These are phyloP conservation scores for Colletotrichum australisinense DNA, from an alignment of 2,329 filamentous ascomycete species.

Conservation along the genomic window DNA sequence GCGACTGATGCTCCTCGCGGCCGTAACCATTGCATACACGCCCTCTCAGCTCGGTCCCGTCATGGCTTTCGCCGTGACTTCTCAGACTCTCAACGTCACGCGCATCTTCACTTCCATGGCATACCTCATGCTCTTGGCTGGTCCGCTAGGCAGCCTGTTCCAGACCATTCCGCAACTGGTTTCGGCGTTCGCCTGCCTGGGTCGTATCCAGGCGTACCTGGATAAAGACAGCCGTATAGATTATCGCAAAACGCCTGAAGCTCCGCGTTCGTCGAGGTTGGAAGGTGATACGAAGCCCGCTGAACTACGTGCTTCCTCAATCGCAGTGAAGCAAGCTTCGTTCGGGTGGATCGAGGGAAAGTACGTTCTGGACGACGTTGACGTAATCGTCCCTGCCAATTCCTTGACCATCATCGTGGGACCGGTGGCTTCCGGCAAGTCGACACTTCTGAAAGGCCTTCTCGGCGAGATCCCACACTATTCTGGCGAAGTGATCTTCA, in stretches of 20 bases:
- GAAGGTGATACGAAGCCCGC: neutral
- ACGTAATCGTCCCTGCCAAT: constrained; percentile 43
- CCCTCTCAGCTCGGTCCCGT: constrained; percentile 49
- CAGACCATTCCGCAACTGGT: constrained; percentile 45
- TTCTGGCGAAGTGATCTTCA: constrained; percentile 36
- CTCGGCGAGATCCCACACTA: constrained; percentile 41
- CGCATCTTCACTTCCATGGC: constrained; percentile 49
- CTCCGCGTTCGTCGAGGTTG: neutral
- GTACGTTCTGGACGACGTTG: constrained; percentile 43
- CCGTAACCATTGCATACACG: constrained; percentile 45
- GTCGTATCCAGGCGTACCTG: constrained; percentile 51
- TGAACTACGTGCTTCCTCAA: neutral
- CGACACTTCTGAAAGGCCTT: constrained; percentile 51
- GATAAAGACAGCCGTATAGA: constrained; percentile 41
- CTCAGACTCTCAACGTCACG: constrained; percentile 39
- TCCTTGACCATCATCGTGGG: constrained; percentile 52
- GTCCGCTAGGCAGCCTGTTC: constrained; percentile 45
- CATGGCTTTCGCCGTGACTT: constrained; percentile 46
- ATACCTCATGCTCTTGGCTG: constrained; percentile 46
- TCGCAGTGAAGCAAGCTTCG: constrained; percentile 35
- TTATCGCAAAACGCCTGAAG: constrained; percentile 12
- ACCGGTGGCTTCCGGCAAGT: constrained; percentile 53
- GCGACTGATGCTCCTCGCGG: constrained; percentile 37
- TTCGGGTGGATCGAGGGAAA: constrained; percentile 47
- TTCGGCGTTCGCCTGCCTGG: constrained; percentile 45